Conservation (phyloP, 2,329 filamentous ascomycete genomes). For the Neopestalotiopsis rosae region DNA sequence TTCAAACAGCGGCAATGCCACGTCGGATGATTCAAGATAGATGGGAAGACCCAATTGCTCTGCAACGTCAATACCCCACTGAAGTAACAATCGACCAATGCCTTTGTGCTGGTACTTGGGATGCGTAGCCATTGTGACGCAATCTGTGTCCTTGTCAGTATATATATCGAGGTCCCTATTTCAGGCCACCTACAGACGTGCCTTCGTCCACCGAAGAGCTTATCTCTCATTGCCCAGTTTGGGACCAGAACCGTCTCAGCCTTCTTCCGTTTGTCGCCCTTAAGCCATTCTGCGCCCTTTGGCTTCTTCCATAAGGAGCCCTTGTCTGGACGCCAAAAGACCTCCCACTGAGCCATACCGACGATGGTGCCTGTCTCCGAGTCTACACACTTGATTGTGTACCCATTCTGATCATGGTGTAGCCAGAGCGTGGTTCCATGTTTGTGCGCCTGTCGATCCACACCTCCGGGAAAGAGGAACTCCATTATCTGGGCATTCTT, state of each 20-base stretch:
- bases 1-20: conserved; percentile 26
- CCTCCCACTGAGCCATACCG: conserved; percentile 33
- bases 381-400: conserved; percentile 32
- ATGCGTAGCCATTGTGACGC: conserved; percentile 30
- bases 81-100: conserved; percentile 27
- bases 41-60: conserved; percentile 30
- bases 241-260: conserved; percentile 26
- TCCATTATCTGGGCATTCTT: conserved; percentile 25
- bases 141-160: conserved; percentile 25
- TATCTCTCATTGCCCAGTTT: conserved; percentile 31
- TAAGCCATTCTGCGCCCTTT: conserved; percentile 27
- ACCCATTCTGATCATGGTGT: conserved; percentile 22
- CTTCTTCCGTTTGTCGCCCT: conserved; percentile 26
- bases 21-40: conserved; percentile 28
- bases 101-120: conserved; percentile 30
- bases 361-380: conserved; percentile 29
- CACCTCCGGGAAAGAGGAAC: conserved; percentile 24
- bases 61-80: conserved; percentile 29
- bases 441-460: conserved; percentile 24
- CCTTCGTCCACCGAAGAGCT: conserved; percentile 28
- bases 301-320: conserved; percentile 29
- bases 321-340: conserved; percentile 29
- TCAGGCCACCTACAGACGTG: conserved; percentile 29
- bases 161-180: background rate
- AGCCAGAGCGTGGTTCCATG: conserved; percentile 20